Evolutionary conservation across 768 basidiomycete species (phyloP).

Genomic region (Rhodotorula sphaerocarpa): DNA sequence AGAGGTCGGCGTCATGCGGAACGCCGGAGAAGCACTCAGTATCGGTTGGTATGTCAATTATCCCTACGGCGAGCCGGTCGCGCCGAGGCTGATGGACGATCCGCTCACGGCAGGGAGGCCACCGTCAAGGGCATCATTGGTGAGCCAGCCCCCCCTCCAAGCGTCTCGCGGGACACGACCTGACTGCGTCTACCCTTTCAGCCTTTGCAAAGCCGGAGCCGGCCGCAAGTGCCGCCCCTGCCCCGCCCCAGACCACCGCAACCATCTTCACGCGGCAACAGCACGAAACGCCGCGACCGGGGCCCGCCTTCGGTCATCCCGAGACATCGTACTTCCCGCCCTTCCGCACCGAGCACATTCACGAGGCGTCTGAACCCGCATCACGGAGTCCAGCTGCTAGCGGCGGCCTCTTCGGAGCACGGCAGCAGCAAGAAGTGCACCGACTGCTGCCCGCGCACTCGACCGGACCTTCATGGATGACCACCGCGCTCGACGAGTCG

Average conservation of each 20-base stretch:
- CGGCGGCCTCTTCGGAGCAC: too few relatives aligned
- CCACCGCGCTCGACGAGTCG: too few relatives aligned
- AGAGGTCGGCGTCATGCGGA: slow-evolving; percentile 16
- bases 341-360: too few relatives aligned
- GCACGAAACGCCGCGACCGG: background rate
- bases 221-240: background rate
- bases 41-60: slow-evolving; percentile 10
- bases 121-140: slow-evolving; percentile 18
- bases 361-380: too few relatives aligned
- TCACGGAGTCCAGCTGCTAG: too few relatives aligned
- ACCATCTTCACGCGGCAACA: background rate
- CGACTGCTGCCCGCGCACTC: too few relatives aligned
- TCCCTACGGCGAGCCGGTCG: background rate
- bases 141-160: background rate
- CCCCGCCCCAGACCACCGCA: background rate
- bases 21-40: slow-evolving; percentile 11
- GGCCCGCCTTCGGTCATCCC: too few relatives aligned
- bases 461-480: too few relatives aligned
- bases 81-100: background rate
- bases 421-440: too few relatives aligned
- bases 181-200: background rate
- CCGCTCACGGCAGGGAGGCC: slow-evolving; percentile 1
- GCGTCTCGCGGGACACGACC: background rate
- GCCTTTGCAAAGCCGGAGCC: slow-evolving; percentile 7
- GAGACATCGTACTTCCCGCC: background rate